Conservation (phyloP, 306 rosid genomes). For the Dryas octopetala region DNA sequence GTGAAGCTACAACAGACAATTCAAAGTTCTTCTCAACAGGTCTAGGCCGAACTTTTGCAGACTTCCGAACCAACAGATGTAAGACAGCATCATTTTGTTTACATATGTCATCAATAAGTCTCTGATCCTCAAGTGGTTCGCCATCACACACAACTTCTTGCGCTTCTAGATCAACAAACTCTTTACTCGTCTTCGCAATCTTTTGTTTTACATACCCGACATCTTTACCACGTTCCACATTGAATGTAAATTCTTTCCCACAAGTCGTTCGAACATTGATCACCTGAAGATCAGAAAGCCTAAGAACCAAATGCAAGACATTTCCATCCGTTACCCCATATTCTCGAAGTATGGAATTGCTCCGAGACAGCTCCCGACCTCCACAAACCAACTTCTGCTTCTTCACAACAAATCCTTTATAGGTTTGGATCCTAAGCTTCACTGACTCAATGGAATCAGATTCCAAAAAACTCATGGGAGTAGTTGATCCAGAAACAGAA, state of each 20-base stretch:
- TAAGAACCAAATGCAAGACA: constrained; percentile 82
- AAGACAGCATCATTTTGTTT: constrained; percentile 68
- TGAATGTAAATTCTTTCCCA: constrained; percentile 69
- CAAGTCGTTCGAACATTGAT: constrained; percentile 62
- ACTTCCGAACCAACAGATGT: constrained; percentile 63
- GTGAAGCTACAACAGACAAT: constrained; percentile 62
- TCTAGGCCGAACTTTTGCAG: constrained; percentile 60
- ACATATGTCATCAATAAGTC: constrained; percentile 71
- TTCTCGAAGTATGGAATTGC: constrained; percentile 70
- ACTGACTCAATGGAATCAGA: constrained; percentile 84
- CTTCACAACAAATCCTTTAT: constrained; percentile 72
- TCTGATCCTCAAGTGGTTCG: constrained; percentile 71
- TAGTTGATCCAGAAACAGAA: constrained; percentile 53
- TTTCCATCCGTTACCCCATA: constrained; percentile 83
- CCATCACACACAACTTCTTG: constrained; percentile 85
- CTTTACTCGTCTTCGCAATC: constrained; percentile 65
- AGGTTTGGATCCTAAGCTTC: constrained; percentile 67
- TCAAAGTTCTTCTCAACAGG: constrained; percentile 58
- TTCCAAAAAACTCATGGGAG: constrained; percentile 65
- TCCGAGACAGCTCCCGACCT: constrained; percentile 82
- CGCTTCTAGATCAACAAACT: constrained; percentile 64
- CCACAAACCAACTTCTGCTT: constrained; percentile 87
- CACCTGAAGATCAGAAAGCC: constrained; percentile 73
- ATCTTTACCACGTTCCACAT: constrained; percentile 73
- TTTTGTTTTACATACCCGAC: constrained; percentile 76